phyloP scores from a whole-genome alignment of 257 asterid species.

The Fraxinus anomala region DNA sequence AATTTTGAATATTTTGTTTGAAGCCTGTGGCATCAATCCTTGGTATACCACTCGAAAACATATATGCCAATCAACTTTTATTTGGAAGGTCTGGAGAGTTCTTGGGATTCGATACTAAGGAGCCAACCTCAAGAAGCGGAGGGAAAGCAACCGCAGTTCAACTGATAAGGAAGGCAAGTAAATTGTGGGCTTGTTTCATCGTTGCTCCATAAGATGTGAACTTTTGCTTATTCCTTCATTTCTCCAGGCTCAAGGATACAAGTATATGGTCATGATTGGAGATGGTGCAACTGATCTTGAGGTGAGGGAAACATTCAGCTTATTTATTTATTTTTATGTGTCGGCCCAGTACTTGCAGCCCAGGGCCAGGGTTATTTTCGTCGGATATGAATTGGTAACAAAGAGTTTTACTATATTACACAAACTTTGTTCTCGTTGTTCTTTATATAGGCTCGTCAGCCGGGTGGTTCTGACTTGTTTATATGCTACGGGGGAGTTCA shows the following conservation, averaged over 20 bases:
- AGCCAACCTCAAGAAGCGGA: conserved; percentile 91
- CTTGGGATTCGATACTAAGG: conserved; percentile 67
- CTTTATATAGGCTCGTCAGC: conserved; percentile 67
- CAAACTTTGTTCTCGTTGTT: background rate
- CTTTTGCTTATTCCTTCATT: background rate
- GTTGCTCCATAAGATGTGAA: conserved; percentile 4
- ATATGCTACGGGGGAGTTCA: conserved; percentile 86
- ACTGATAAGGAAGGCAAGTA: conserved; percentile 71
- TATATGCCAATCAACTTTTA: conserved; percentile 76
- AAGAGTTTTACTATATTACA: background rate
- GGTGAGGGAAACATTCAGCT: conserved; percentile 42
- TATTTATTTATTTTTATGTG: too few species aligned
- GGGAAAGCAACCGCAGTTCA: conserved; percentile 90
- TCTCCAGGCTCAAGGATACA: conserved; percentile 62
- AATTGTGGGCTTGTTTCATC: background rate
- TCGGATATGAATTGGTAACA: background rate
- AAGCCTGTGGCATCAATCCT: conserved; percentile 87
- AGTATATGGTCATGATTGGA: conserved; percentile 84
- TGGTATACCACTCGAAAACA: conserved; percentile 65
- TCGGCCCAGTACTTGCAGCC: background rate
- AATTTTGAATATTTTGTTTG: conserved; percentile 25
- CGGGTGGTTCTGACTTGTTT: conserved; percentile 89
- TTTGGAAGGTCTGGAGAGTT: conserved; percentile 82
- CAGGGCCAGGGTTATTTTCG: background rate
- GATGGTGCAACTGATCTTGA: conserved; percentile 99